A percentile compares a stretch with the other conserved stretches of the same genome.
Evolutionary conservation across 2,329 filamentous ascomycete species (phyloP).

Genomic region (Pseudogymnoascus sp.): DNA sequence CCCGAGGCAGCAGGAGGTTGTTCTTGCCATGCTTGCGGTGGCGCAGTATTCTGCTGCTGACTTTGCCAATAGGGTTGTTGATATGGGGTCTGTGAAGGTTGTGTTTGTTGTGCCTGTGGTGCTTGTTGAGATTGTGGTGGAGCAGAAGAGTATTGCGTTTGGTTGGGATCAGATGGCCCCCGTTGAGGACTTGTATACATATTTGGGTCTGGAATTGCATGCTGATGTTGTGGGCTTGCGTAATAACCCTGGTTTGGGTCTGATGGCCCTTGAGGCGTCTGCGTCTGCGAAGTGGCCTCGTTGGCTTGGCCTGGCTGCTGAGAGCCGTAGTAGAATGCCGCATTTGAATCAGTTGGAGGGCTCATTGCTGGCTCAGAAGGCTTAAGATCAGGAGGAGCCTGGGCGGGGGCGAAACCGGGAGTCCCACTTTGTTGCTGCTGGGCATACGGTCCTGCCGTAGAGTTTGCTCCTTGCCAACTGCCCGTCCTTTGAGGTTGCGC

Average conservation of each 20-base stretch:
- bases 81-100: slow-evolving; percentile 17
- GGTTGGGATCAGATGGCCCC: slow-evolving; percentile 12
- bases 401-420: slow-evolving; percentile 23
- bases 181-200: slow-evolving; percentile 25
- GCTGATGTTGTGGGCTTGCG: slow-evolving; percentile 3
- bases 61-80: slow-evolving; percentile 43
- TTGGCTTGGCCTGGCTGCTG: slow-evolving; percentile 17
- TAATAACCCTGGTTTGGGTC: not conserved
- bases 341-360: slow-evolving; percentile 41
- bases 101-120: slow-evolving; percentile 15
- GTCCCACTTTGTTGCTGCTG: slow-evolving; percentile 22
- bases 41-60: slow-evolving; percentile 33
- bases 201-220: slow-evolving; percentile 10
- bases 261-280: slow-evolving; percentile 10
- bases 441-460: slow-evolving; percentile 18
- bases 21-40: slow-evolving; percentile 33
- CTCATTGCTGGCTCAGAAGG: slow-evolving; percentile 28
- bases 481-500: slow-evolving; percentile 38
- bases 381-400: slow-evolving; percentile 28
- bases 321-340: slow-evolving; percentile 48
- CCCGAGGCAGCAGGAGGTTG: slow-evolving; percentile 34
- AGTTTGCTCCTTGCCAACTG: slow-evolving; percentile 38
- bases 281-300: not conserved
- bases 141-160: slow-evolving; percentile 16
- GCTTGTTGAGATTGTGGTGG: slow-evolving; percentile 22